Evolutionary conservation across 768 basidiomycete genomes (phyloP).

Genomic region (Lactarius quietus): DNA sequence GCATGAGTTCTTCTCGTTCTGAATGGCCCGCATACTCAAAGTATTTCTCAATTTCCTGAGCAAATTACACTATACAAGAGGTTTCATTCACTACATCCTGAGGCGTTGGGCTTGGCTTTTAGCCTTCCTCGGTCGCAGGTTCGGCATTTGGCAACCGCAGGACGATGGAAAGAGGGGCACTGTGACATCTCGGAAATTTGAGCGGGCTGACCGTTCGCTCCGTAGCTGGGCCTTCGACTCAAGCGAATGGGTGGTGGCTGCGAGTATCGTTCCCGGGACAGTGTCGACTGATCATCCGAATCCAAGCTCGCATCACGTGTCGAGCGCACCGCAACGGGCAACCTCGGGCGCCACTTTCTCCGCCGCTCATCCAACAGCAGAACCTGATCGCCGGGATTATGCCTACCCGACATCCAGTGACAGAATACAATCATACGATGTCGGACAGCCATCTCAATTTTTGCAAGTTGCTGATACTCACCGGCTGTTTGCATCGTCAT

Average conservation of each 20-base stretch:
- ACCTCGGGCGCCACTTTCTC: background rate
- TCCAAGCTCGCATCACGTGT: background rate
- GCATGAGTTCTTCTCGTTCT: background rate
- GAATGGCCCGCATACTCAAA: background rate
- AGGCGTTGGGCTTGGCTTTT: background rate
- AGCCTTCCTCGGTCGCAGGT: background rate
- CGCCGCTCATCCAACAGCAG: background rate
- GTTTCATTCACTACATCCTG: background rate
- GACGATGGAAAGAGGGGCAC: background rate
- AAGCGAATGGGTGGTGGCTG: background rate
- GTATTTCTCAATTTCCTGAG: background rate
- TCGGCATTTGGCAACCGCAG: background rate
- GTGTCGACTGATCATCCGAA: no score
- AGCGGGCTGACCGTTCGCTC: background rate
- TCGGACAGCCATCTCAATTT: no score
- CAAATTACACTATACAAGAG: background rate
- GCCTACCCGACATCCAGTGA: background rate
- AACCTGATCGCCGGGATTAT: background rate
- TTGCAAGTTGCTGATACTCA: background rate
- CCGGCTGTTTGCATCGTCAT: background rate
- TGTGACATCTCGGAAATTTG: background rate
- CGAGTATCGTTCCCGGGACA: background rate
- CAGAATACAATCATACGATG: no score
- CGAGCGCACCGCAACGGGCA: background rate
- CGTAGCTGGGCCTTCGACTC: no score